Evolutionary conservation across 345 rosid species (phyloP).

Genomic region (Cardamine occulta): DNA sequence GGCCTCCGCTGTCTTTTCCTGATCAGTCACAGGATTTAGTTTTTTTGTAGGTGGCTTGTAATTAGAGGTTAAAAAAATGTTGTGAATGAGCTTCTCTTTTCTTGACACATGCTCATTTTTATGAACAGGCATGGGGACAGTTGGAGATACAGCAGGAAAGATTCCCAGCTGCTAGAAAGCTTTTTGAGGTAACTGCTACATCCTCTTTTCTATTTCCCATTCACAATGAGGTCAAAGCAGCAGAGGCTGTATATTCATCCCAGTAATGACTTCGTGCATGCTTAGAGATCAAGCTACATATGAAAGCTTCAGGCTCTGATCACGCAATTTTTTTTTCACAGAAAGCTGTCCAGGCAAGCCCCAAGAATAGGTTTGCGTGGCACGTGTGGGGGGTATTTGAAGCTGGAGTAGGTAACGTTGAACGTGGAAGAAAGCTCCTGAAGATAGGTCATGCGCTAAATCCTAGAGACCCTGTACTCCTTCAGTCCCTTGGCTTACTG

Average conservation of each 20-base stretch:
- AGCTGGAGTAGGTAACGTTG: conserved; percentile 67
- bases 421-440: conserved; percentile 79
- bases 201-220: not conserved
- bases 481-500: conserved; percentile 88
- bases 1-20: not conserved
- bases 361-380: conserved; percentile 96
- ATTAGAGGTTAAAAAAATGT: not conserved
- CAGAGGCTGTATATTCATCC: conserved; percentile 16
- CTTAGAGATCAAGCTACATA: conserved; percentile 11
- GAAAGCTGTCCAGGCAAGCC: conserved; percentile 97
- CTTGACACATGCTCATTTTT: conserved; percentile 17
- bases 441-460: conserved; percentile 92
- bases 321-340: conserved; percentile 33
- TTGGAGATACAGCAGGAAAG: conserved; percentile 88
- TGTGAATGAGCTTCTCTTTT: conserved; percentile 19
- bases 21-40: not conserved
- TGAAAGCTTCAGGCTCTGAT: conserved; percentile 18
- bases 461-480: conserved; percentile 93
- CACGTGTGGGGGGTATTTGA: conserved; percentile 97
- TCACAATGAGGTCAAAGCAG: conserved; percentile 10
- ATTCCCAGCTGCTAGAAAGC: conserved; percentile 67
- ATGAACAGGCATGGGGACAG: conserved; percentile 90
- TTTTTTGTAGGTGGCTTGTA: not conserved
- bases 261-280: conserved; percentile 7
- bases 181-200: conserved; percentile 72